These are phyloP conservation scores for Ceraceosorus guamensis DNA, from an alignment of 1,284 basidiomycete species.

Conservation along the genomic window DNA sequence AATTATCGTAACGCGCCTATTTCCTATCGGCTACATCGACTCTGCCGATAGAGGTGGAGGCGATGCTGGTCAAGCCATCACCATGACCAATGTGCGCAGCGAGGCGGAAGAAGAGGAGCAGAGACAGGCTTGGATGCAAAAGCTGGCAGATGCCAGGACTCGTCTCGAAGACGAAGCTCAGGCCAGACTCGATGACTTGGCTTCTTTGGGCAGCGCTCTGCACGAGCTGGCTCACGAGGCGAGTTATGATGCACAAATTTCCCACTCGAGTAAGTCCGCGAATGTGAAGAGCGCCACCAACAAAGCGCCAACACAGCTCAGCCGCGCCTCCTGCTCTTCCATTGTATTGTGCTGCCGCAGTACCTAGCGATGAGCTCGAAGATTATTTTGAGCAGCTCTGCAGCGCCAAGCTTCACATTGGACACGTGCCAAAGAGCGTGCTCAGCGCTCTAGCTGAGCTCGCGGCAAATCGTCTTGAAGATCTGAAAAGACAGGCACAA, in stretches of 20 bases:
- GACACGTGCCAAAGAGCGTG: not conserved
- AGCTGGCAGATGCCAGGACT: constrained; percentile 63
- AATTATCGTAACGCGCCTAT: constrained; percentile 63
- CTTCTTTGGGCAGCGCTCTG: too few relatives aligned
- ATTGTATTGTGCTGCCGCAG: too few relatives aligned
- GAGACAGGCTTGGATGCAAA: constrained; percentile 53
- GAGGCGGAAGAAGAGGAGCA: constrained; percentile 56
- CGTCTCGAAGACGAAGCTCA: not conserved
- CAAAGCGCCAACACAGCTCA: too few relatives aligned
- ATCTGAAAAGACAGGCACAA: constrained; percentile 10
- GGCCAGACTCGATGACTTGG: too few relatives aligned
- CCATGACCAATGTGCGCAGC: constrained; percentile 9
- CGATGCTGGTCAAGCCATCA: constrained; percentile 52
- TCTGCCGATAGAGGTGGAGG: constrained; percentile 51
- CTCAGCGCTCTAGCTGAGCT: not conserved
- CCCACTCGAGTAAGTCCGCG: too few relatives aligned
- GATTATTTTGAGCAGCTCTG: not conserved
- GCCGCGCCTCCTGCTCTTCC: too few relatives aligned
- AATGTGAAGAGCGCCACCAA: too few relatives aligned
- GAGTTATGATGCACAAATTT: too few relatives aligned
- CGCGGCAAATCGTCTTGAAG: not conserved
- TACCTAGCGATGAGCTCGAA: not conserved
- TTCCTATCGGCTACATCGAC: constrained; percentile 48
- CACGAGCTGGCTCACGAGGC: too few relatives aligned
- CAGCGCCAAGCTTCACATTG: not conserved